Base-by-base conservation (phyloP, 208 protist species). In the Tritrichomonas foetus region DNA sequence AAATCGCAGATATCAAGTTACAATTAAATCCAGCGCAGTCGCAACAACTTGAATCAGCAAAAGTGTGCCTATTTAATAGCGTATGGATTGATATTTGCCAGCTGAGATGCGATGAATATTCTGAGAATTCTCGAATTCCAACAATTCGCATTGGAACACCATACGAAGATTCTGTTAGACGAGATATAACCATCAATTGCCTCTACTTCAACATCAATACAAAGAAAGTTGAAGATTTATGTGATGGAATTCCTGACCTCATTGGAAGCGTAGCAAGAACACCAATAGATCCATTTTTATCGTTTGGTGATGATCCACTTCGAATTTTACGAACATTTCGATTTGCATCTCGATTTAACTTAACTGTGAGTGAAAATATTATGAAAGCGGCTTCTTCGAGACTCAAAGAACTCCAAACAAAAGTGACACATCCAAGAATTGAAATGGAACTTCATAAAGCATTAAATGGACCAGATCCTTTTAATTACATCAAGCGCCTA, bases 171-270 rank as follows among this genome's bases (percentile, higher is more conserved):
- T 98, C 98, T 3, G 92, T 96, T 44, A 95, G 98, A 30, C 96
- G 99, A 44, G 99, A 99, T 95, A 98, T 99, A 94, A 99, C 98
- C n/a, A 97, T 99, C 55, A 99, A 99, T 95, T 95, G 98, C 30
- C 96, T 99, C 11, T 99, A 99, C 94, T 99, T 99, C 94, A 99
- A 99, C 95, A 96, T 99, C n/a, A 97, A 98, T 95, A 97, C 95
- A 16, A 95, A 95, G 39, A 94, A 80, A 41, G 96, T 99, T 55
- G 98, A 99, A 95, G 98, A 99, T 96, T 98, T 97, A 92, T 98
- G 97, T 2, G 94, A 95, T 80, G 94, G 94, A 16, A 13, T 95
- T 14, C 22, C 11, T 16, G 94, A 95, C 94, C n/a, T 95, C 41
- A 36, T 64, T 50, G 53, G 53, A 30, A n/a, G n/a, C 2, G 89